Evolutionary conservation across 352 stramenopile genomes (phyloP), one percentile per base, ranked within the genome.

Genomic region (Phytophthora rubi): DNA sequence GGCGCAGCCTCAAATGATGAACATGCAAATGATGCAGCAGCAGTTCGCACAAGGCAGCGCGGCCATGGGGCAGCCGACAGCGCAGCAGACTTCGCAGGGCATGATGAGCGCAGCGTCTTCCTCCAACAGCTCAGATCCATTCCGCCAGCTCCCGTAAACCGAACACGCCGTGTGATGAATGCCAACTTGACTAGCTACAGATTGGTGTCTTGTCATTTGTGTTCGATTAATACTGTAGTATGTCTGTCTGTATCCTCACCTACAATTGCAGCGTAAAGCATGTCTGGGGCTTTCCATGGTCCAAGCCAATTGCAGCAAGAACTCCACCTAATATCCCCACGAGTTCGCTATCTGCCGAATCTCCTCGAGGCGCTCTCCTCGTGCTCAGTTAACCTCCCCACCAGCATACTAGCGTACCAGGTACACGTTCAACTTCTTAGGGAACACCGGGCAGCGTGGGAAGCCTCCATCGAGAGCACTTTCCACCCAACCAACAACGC

Each of bases 251-350:
- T 30, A 30, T 30, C 26, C 23, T 33, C 32, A 32, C 13, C 35
- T 32, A 9, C 42, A 61, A 52, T 16, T 37, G 12, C 7, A 9
- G 10, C 16, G 47, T 6, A 0, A 61, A 63, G 58, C 49, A 82
- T 90, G 73, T 90, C 61, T 56, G 77, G 77, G 86, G 83, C 80
- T 70, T 91, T 90, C 88, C 83, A 91, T 91, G 81, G 83, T 85
- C 75, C 83, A 71, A 79, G 76, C 73, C 73, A 88, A 88, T 87
- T 88, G 80, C 81, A 79, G 77, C 80, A 79, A 77, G 80, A 88
- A 90, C 83, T 89, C 83, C 83, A 90, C 83, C 89, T 82, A 90
- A 70, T 87, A 80, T 77, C 83, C 86, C 80, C 76, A 75, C 49
- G 6, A 35, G 30, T 67, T 88, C 48, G 23, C 44, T 91, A 66